Evolutionary conservation across 257 asterid species (phyloP), one percentile per base, ranked within the genome.

Genomic region (Fraxinus pennsylvanica): DNA sequence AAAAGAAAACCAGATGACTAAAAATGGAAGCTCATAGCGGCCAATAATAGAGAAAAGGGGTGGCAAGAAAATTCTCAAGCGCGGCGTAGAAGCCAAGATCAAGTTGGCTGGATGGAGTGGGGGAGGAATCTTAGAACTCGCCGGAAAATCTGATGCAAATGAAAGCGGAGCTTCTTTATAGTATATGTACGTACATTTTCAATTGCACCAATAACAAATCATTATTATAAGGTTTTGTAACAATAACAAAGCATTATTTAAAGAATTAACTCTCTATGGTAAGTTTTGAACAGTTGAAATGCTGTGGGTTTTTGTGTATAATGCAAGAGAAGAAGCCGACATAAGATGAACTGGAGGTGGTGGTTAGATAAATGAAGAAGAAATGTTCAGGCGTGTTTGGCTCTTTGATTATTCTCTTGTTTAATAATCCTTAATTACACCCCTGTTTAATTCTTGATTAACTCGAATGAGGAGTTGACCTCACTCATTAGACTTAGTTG

Each of bases 81-180:
- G 69, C 77, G 76, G 87, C 80, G 71, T 83, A 87, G 84, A 76
- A 82, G 82, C 74, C 73, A 74, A 82, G 86, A 86, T 77, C 86
- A 84, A 78, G 94, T 89, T 81, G 85, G 70, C 2, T 71, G 33
- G 81, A 73, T 63, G 33, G 33, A 32, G 33, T 32, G 33, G 81
- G 83, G 84, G 75, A 50, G 87, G 84, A 87, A 88, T 82, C 96
- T 86, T 57, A 41, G 78, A 74, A 84, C 77, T 78, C 90, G 97
- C 94, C 96, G 92, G 92, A 80, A 87, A 90, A 79, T 77, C 82
- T 81, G 92, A 81, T 81, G 85, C 83, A 86, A 79, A 79, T 57
- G 54, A 81, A 79, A 82, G 47, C 80, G 78, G 87, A 70, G 83
- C 57, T 80, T 83, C 74, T 86, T 81, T 82, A 57, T 76, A 81